Base-by-base conservation (phyloP, 1,284 basidiomycete genomes). In the Trichosporon ovoides region DNA sequence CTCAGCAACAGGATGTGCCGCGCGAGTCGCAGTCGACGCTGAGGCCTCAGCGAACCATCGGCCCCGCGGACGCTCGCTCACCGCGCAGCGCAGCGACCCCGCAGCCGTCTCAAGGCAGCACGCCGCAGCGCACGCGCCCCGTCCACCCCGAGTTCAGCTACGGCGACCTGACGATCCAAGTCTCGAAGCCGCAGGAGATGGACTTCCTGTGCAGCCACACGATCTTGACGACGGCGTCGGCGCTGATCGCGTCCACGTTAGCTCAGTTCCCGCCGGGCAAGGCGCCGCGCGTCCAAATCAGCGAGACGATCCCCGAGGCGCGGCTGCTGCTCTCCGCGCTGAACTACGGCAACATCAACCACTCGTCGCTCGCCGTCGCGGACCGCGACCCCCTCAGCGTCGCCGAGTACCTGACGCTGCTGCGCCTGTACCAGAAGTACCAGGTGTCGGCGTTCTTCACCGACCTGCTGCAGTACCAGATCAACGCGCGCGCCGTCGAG, bases 341-440 rank as follows among this genome's bases (percentile, higher is more conserved):
- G 24, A 48, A 48, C 43, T n/a, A 48, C 43, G 43, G 43, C 43
- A 48, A 48, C 43, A 48, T 48, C 28, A 48, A n/a, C 43, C 43
- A 48, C 24, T 10, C 7, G 14, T 48, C 43, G 16, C 13, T 48
- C 11, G 43, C 43, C 16, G 43, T 48, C 6, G 43, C 22, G 14
- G 43, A 48, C 22, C 43, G 43, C 24, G 43, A 48, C 11, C 43
- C 43, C 3, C 43, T 48, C 14, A 24, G 43, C 43, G 43, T 48
- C 14, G 16, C 28, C 3, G 43, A 48, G 43, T 48, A 48, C 11
- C 43, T 48, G 24, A 48, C 43, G 14, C 43, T 48, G 14, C 43
- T 48, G 14, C 43, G 43, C 24, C 24, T 48, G 24, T 48, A 48
- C 43, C 24, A 24, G 24, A 48, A 48, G 43, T 48, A 48, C 24